Conservation (phyloP, 805 yeast genomes). For the Candida coquimbonensis region DNA sequence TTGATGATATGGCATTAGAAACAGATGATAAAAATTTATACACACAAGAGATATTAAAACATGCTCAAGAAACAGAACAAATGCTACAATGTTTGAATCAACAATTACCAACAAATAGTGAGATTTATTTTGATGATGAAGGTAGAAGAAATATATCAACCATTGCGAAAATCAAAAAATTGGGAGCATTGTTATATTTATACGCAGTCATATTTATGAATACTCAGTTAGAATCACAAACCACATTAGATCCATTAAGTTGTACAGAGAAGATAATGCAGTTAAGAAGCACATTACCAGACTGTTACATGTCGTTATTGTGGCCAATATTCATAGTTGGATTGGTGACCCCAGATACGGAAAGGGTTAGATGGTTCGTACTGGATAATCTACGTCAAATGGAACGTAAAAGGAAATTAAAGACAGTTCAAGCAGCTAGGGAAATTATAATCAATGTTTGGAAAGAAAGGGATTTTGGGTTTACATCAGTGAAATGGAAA, state of each 20-base stretch:
- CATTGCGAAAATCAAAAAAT: constrained; percentile 33
- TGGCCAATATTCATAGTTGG: constrained; percentile 39
- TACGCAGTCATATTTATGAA: constrained; percentile 30
- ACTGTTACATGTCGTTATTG: constrained; percentile 28
- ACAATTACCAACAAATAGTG: constrained; percentile 16
- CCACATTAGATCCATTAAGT: constrained; percentile 11
- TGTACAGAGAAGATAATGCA: constrained; percentile 20
- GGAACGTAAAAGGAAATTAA: constrained; percentile 31
- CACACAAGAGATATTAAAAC: constrained; percentile 19
- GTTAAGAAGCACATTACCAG: constrained; percentile 23
- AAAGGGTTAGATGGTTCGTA: constrained; percentile 34
- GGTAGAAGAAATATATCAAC: constrained; percentile 18
- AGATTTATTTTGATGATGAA: constrained; percentile 12
- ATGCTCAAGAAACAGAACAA: constrained; percentile 23
- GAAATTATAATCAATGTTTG: constrained; percentile 30
- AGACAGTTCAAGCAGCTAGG: constrained; percentile 32
- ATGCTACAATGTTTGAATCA: constrained; percentile 23
- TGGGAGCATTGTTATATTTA: constrained; percentile 29
- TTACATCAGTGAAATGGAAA: constrained; percentile 26
- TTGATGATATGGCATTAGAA: constrained; percentile 28
- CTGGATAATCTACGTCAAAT: constrained; percentile 27
- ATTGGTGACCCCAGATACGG: constrained; percentile 25
- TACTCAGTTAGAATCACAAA: constrained; percentile 6
- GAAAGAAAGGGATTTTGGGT: constrained; percentile 33
- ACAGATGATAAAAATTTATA: constrained; percentile 8